Evolutionary conservation across 1,284 basidiomycete species (phyloP), one percentile per base, ranked within the genome.

Genomic region (Athelia psychrophila): DNA sequence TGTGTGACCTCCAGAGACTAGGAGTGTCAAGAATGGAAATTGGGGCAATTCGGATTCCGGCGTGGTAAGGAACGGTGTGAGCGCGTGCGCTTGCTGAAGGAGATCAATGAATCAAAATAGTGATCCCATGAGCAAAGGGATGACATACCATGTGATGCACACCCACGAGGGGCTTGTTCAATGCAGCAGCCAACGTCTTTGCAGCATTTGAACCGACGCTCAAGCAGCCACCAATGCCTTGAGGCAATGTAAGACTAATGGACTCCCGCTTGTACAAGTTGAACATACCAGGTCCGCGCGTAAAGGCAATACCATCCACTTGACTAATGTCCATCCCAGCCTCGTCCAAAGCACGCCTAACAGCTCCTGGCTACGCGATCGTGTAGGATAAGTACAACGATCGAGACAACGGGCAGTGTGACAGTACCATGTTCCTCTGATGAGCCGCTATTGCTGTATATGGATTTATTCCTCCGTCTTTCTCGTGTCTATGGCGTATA

Each of bases 1-100:
- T 0, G 95, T 95, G 64, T 98, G 95, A 1, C 95, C 95, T 19
- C 95, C 95, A 0, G 92, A 94, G 47, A 95, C 78, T 22, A 98
- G 78, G 12, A 97, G 76, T 0, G 89, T 88, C 33, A 97, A 77
- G 73, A 95, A 97, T 0, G 95, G 95, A 64, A 88, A 97, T 13
- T 63, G 59, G 0, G 92, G 91, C 3, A 74, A 71, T 18, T 75
- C 61, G 1, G 73, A 64, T 1, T 63, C 53, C 19, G 77, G 70
- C 2, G 78, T 71, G 0, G 94, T 95, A 10, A 97, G 78, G 23
- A 93, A 69, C 0, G 91, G 79, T 0, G 94, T 97, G 1, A 97
- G 75, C 0, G 95, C 92, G 62, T 98, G 95, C 0, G 92, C 95
- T 92, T 96, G 94, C 94, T 95, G 53, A 40, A n/a, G n/a, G 42